Evolutionary conservation across 805 yeast genomes (phyloP).

Genomic region (Wickerhamomyces alni): DNA sequence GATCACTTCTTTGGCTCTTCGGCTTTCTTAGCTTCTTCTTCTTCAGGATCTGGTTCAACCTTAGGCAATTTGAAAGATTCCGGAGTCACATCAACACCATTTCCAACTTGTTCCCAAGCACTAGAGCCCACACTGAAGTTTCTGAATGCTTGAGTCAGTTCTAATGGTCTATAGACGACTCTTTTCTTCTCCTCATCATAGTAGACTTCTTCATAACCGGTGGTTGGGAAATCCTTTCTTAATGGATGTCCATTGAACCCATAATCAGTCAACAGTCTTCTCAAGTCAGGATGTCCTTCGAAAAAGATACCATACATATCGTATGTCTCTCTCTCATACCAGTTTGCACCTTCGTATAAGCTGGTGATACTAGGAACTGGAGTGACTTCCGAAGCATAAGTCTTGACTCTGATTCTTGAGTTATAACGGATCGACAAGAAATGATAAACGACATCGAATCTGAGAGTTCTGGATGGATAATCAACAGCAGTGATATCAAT

Average conservation of each 20-base stretch:
- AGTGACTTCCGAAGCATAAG: constrained; percentile 77
- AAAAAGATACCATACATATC: constrained; percentile 85
- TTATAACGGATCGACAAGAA: constrained; percentile 75
- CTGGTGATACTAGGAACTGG: constrained; percentile 78
- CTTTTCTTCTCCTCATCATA: constrained; percentile 90
- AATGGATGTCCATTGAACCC: constrained; percentile 91
- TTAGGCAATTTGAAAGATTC: constrained; percentile 76
- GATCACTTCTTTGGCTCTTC: constrained; percentile 19
- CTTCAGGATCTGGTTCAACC: constrained; percentile 71
- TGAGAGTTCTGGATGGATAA: constrained; percentile 74
- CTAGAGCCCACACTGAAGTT: constrained; percentile 84
- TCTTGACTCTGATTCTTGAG: constrained; percentile 83
- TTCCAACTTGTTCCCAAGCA: constrained; percentile 90
- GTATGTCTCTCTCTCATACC: constrained; percentile 88
- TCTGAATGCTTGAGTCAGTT: constrained; percentile 89
- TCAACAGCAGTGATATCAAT: constrained; percentile 85
- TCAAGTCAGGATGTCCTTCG: constrained; percentile 83
- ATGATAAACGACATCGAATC: constrained; percentile 86
- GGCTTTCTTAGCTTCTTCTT: constrained; percentile 24
- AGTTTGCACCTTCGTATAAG: constrained; percentile 73
- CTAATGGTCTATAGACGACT: constrained; percentile 84
- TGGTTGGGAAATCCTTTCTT: constrained; percentile 88
- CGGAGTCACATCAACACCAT: constrained; percentile 78
- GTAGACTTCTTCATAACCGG: constrained; percentile 86
- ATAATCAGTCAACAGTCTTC: constrained; percentile 87